Evolutionary conservation across 2,329 filamentous ascomycete species (phyloP).

Genomic region (Fusarium sororula): DNA sequence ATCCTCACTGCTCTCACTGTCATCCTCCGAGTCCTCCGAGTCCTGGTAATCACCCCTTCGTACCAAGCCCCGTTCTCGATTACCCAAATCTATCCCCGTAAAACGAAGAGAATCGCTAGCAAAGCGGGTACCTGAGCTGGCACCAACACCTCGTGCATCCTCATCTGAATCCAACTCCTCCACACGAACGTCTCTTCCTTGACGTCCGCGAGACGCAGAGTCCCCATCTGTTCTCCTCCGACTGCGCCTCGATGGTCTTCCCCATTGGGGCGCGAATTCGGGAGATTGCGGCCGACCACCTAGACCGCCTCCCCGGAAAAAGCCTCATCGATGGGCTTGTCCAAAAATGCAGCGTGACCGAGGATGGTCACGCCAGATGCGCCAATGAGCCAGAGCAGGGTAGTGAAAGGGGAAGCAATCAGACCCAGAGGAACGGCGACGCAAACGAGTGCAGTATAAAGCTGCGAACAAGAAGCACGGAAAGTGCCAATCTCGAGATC

Average conservation of each 20-base stretch:
- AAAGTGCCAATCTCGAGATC: conserved; percentile 88
- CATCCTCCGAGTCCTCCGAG: conserved; percentile 46
- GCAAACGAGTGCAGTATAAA: conserved; percentile 88
- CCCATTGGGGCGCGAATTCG: conserved; percentile 91
- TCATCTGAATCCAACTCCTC: conserved; percentile 75
- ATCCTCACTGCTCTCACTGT: conserved; percentile 47
- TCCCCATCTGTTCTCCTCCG: conserved; percentile 68
- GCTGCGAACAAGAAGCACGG: conserved; percentile 87
- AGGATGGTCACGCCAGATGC: conserved; percentile 93
- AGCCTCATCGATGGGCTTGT: conserved; percentile 99
- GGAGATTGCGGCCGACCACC: conserved; percentile 99
- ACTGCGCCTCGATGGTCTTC: conserved; percentile 97
- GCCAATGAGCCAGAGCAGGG: conserved; percentile 94
- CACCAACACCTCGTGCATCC: conserved; percentile 65
- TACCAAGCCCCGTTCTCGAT: conserved; percentile 48
- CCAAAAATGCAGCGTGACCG: conserved; percentile 94
- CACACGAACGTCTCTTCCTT: conserved; percentile 56
- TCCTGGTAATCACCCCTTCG: conserved; percentile 50
- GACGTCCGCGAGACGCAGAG: conserved; percentile 50
- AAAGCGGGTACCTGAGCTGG: conserved; percentile 59
- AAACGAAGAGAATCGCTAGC: conserved; percentile 69
- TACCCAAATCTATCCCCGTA: conserved; percentile 67
- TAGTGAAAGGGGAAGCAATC: conserved; percentile 83
- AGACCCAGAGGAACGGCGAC: conserved; percentile 86
- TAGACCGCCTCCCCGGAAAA: conserved; percentile 99